Conservation (phyloP, 129 eudicot species). For the Mikania micrantha region DNA sequence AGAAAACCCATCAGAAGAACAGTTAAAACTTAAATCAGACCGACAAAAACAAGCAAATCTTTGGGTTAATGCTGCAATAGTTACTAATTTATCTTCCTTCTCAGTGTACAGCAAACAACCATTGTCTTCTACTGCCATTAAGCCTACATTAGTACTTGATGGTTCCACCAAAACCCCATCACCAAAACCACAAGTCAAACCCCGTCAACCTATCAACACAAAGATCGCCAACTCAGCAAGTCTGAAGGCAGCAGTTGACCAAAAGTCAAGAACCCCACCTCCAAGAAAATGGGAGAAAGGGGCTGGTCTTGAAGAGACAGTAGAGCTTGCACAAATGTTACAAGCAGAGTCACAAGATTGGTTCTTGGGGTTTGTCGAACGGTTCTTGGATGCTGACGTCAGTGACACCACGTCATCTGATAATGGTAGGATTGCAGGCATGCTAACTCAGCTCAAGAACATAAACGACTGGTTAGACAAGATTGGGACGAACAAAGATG, state of each 20-base stretch:
- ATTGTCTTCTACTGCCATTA: slow-evolving; percentile 25
- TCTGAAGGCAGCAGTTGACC: slow-evolving; percentile 21
- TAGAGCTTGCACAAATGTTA: slow-evolving; percentile 50
- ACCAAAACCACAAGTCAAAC: slow-evolving; percentile 40
- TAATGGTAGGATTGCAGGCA: slow-evolving; percentile 69
- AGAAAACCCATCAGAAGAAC: slow-evolving; percentile 55
- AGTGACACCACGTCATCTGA: slow-evolving; percentile 43
- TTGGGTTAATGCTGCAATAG: slow-evolving; percentile 70
- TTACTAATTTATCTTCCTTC: slow-evolving; percentile 62
- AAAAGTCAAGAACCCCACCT: slow-evolving; percentile 35
- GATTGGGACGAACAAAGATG: slow-evolving; percentile 40
- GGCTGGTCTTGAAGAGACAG: slow-evolving; percentile 46
- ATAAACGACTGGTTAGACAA: slow-evolving; percentile 83
- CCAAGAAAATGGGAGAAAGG: slow-evolving; percentile 65
- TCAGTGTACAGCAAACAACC: slow-evolving; percentile 41
- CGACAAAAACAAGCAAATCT: slow-evolving; percentile 57
- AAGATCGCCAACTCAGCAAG: slow-evolving; percentile 29
- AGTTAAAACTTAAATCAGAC: slow-evolving; percentile 37
- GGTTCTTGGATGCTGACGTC: slow-evolving; percentile 75
- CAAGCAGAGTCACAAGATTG: slow-evolving; percentile 61
- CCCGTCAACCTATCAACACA: slow-evolving; percentile 40
- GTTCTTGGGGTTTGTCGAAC: slow-evolving; percentile 73
- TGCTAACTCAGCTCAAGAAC: slow-evolving; percentile 78
- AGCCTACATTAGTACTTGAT: slow-evolving; percentile 45
- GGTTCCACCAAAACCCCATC: slow-evolving; percentile 36